Conservation (phyloP, 2,329 filamentous ascomycete genomes). For the Monilinia polystroma region DNA sequence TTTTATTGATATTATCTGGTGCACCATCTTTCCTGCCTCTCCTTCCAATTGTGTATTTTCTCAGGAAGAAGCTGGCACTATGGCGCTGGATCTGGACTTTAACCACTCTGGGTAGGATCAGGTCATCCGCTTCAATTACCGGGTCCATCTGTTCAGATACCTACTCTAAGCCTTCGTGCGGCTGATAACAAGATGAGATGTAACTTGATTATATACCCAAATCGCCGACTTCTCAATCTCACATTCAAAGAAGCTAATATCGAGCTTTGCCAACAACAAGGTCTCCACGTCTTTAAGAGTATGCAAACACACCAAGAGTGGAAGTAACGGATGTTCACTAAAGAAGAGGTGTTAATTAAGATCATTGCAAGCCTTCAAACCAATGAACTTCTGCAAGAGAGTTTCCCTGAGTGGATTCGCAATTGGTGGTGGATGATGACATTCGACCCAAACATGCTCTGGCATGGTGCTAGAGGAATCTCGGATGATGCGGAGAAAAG, state of each 20-base stretch:
- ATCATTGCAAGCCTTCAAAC: not conserved
- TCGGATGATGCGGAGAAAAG: not conserved
- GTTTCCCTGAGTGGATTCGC: slow-evolving; percentile 1
- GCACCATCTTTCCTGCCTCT: slow-evolving; percentile 1
- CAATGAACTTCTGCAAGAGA: not conserved
- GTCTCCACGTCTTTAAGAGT: not conserved
- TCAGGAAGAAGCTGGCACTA: slow-evolving; percentile 2
- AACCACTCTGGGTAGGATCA: not conserved
- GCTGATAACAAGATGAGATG: not conserved
- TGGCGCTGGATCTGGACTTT: not conserved
- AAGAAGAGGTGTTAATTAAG: not conserved
- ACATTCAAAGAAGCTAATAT: not conserved
- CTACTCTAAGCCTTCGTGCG: not conserved
- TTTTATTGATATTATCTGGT: not conserved
- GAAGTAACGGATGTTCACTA: not conserved
- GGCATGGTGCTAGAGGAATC: not conserved
- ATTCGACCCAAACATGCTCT: not conserved
- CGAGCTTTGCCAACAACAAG: not conserved
- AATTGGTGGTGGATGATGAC: slow-evolving; percentile 16
- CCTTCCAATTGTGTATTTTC: not conserved
- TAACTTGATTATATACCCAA: not conserved
- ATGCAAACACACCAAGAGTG: not conserved
- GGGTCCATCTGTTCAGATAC: not conserved
- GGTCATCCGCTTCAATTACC: not conserved
- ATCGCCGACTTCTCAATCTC: not conserved